phyloP scores from a whole-genome alignment of 805 yeast genomes.

The Metschnikowia kunwiensis region DNA sequence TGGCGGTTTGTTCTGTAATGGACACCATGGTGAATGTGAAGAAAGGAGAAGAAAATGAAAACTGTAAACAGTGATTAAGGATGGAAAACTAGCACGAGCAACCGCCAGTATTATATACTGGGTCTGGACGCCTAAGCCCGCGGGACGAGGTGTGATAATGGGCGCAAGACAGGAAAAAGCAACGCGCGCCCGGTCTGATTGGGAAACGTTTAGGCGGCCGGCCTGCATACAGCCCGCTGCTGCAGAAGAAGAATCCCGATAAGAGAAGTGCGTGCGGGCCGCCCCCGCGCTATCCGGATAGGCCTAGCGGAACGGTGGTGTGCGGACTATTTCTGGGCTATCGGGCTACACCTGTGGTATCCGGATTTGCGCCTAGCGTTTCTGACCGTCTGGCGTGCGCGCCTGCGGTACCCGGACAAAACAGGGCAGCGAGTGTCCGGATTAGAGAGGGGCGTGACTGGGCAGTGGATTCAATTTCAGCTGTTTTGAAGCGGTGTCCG shows the following conservation, averaged over 20 bases:
- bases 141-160: conserved; percentile 7
- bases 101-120: conserved; percentile 7
- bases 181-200: conserved; percentile 12
- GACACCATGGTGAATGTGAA: conserved; percentile 28
- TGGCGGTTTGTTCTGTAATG: conserved; percentile 66
- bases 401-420: conserved; percentile 2
- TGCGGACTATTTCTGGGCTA: neutral
- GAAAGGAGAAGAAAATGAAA: neutral
- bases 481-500: neutral
- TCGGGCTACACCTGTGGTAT: neutral
- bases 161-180: conserved; percentile 11
- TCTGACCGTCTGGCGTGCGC: neutral
- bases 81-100: too few species aligned
- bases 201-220: neutral
- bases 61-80: too few species aligned
- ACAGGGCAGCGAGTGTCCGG: conserved; percentile 1
- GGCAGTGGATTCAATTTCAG: too few species aligned
- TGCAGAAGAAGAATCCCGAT: conserved; percentile 9
- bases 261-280: conserved; percentile 6
- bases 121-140: conserved; percentile 1
- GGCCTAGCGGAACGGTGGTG: conserved; percentile 7
- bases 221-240: conserved; percentile 1
- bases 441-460: conserved; percentile 5
- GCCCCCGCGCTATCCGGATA: conserved; percentile 8
- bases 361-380: neutral